phyloP scores from a whole-genome alignment of 148 eudicot genomes.

The Oxyria digyna region DNA sequence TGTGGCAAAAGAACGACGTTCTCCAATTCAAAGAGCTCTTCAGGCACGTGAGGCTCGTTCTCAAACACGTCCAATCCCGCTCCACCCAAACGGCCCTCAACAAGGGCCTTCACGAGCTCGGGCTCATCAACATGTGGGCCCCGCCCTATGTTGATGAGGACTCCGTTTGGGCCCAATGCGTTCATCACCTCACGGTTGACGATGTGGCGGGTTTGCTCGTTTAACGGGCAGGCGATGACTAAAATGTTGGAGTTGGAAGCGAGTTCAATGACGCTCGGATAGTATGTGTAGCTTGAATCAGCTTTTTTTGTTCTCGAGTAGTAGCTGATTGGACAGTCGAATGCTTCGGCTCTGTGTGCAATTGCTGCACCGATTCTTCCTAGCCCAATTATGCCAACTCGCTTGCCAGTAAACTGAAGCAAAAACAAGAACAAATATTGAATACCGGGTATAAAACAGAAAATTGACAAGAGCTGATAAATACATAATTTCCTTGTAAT shows the following conservation, averaged over 20 bases:
- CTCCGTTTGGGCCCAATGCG: constrained; percentile 60
- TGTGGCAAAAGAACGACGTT: constrained; percentile 72
- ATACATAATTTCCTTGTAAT: neutral
- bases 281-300: constrained; percentile 37
- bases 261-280: constrained; percentile 34
- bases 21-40: constrained; percentile 41
- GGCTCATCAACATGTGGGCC: constrained; percentile 70
- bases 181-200: constrained; percentile 54
- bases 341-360: constrained; percentile 81
- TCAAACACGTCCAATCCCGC: constrained; percentile 91
- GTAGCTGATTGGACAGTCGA: constrained; percentile 73
- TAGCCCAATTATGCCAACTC: constrained; percentile 78
- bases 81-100: constrained; percentile 68
- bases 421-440: neutral
- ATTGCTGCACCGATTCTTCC: constrained; percentile 74
- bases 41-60: constrained; percentile 71
- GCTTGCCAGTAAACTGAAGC: constrained; percentile 72
- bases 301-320: constrained; percentile 59
- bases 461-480: neutral
- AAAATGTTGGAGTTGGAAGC: constrained; percentile 55
- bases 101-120: constrained; percentile 66
- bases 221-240: constrained; percentile 45
- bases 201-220: constrained; percentile 57
- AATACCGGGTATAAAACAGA: no score
- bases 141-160: constrained; percentile 70